Base-by-base conservation (phyloP, 768 basidiomycete species). In the Boletellus emodensis region DNA sequence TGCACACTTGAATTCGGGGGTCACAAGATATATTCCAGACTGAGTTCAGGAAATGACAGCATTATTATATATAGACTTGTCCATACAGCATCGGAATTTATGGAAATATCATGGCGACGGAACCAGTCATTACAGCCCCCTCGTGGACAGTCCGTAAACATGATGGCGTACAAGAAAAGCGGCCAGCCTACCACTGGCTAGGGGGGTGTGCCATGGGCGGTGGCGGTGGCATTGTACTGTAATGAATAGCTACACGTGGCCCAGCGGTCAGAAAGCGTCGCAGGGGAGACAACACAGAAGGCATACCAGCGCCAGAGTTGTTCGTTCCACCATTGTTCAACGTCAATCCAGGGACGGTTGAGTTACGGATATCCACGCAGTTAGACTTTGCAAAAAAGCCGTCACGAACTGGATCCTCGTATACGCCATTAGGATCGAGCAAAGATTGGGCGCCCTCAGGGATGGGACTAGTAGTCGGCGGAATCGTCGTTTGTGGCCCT, bases 251-350 rank as follows among this genome's bases (percentile, higher is more conserved):
- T 58, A 24, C 6, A 39, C 1, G 10, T 4, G 30, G 30, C 8
- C 30, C 10, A 30, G 10, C 10, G 8, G 30, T 40, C 40, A 40
- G 13, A 26, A 24, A 14, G 22, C 13, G 14, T 17, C 22, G 26
- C 14, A 4, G 24, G 24, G 22, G 1, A 17, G n/a, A 15, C 26
- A 17, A 17, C 40, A 30, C 9, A 24, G 8, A 20, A 7, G 18
- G 54, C 59, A n/a, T 7, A 60, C 59, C 52, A 20, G 52, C 47
- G 9, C 59, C 59, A 30, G 44, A 14, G 8, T 51, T 52, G 1
- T 46, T 18, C 15, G 1, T 11, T 17, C 46, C 49, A 11, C 44
- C 44, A 32, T 39, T 48, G 33, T 60, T 53, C 40, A 60, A 4
- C 11, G 58, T 60, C 17, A 48, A 0, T 15, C 54, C 59, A 0